Evolutionary conservation across 768 basidiomycete species (phyloP).

Genomic region (Mycena metata): DNA sequence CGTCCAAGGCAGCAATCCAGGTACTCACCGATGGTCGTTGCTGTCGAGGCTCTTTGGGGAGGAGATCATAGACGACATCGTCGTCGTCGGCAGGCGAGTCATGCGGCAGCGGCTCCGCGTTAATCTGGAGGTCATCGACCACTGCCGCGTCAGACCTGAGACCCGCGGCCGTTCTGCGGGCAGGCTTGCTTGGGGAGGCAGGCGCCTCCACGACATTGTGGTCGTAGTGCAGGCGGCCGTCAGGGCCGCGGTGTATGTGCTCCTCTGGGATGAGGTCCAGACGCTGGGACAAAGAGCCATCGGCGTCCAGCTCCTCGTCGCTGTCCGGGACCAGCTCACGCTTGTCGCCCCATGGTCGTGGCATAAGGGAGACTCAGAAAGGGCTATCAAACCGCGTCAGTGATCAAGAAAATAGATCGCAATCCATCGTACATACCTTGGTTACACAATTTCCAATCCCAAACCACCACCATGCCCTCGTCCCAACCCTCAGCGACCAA

Average conservation of each 20-base stretch:
- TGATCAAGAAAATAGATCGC: too few relatives aligned
- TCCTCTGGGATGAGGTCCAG: background rate
- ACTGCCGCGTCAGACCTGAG: background rate
- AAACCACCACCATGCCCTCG: too few relatives aligned
- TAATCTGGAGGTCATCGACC: too few relatives aligned
- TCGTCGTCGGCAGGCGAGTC: background rate
- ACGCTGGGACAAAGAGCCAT: background rate
- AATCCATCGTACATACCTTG: too few relatives aligned
- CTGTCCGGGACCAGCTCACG: background rate
- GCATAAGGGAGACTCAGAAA: too few relatives aligned
- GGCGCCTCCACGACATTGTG: background rate
- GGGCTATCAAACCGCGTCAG: too few relatives aligned
- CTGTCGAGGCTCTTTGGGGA: background rate
- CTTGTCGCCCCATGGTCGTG: too few relatives aligned
- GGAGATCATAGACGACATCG: background rate
- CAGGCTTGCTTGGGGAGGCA: background rate
- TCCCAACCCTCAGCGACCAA: too few relatives aligned
- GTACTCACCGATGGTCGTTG: background rate
- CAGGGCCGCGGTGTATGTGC: background rate
- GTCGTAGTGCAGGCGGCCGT: background rate
- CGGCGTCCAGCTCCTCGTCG: background rate
- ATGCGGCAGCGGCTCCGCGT: background rate
- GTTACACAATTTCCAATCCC: too few relatives aligned
- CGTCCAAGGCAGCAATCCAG: too few relatives aligned
- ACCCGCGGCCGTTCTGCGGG: too few relatives aligned